Conservation (phyloP, 2,329 filamentous ascomycete species). For the Nemania serpens region DNA sequence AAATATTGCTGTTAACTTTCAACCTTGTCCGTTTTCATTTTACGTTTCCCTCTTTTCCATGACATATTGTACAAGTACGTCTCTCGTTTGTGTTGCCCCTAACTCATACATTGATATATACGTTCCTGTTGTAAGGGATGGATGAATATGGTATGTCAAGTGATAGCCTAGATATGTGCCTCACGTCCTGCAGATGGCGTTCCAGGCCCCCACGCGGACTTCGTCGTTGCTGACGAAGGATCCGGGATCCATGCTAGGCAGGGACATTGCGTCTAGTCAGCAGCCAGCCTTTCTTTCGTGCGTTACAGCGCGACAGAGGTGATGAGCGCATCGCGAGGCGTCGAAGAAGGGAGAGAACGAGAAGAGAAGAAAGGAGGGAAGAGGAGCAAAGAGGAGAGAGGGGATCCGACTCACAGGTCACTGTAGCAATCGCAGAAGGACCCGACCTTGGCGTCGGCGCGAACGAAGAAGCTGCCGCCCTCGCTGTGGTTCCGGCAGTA, state of each 20-base stretch:
- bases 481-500: conserved; percentile 35
- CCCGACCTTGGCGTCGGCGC: conserved; percentile 20
- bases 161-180: background rate
- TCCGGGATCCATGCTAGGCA: conserved; percentile 34
- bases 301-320: background rate
- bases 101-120: no score
- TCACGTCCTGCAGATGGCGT: conserved; percentile 35
- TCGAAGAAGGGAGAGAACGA: no score
- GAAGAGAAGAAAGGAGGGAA: background rate
- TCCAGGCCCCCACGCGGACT: conserved; percentile 39
- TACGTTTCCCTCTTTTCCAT: no score
- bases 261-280: background rate
- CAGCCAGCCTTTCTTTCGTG: background rate
- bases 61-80: no score
- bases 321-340: background rate
- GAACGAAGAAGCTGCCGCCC: conserved; percentile 40
- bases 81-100: no score
- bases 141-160: background rate
- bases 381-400: background rate
- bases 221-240: conserved; percentile 34
- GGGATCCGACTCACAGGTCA: conserved; percentile 34
- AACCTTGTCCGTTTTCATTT: no score
- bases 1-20: no score
- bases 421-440: conserved; percentile 38
- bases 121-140: background rate